phyloP scores from a whole-genome alignment of 805 yeast genomes.

The Wickerhamomyces pijperi region DNA sequence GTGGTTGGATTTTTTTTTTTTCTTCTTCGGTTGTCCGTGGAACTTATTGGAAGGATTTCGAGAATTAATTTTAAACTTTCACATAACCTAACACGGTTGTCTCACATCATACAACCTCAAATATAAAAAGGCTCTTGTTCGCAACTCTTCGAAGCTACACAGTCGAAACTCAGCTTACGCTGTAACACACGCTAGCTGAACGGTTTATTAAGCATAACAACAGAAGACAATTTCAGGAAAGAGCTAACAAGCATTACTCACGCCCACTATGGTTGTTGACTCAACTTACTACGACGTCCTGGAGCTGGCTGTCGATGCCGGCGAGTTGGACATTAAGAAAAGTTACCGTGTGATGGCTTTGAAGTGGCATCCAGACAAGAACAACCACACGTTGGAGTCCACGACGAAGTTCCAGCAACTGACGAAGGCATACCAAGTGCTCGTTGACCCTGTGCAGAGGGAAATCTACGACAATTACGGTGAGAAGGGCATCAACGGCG shows the following conservation, averaged over 20 bases:
- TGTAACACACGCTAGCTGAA: no score
- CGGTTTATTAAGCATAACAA: no score
- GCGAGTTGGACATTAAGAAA: constrained; percentile 37
- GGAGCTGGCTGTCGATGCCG: constrained; percentile 37
- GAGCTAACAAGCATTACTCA: not conserved
- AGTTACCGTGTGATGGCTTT: constrained; percentile 50
- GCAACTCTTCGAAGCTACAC: no score
- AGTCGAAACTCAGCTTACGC: no score
- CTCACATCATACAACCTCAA: no score
- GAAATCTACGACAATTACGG: constrained; percentile 81
- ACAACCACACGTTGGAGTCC: constrained; percentile 67
- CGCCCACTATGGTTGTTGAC: constrained; percentile 52
- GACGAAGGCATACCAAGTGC: constrained; percentile 75
- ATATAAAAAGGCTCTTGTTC: no score
- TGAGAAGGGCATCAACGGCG: constrained; percentile 76
- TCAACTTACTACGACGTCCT: constrained; percentile 53
- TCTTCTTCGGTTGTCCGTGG: no score
- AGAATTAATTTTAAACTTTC: no score
- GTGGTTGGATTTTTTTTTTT: no score
- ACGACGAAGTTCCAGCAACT: constrained; percentile 90
- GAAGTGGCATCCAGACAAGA: constrained; percentile 77
- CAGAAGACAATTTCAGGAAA: no score
- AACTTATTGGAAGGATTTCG: no score
- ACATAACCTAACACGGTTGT: no score
- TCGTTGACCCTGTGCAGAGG: constrained; percentile 77